Conservation (phyloP, 352 stramenopile genomes). For the Globisporangium solare region DNA sequence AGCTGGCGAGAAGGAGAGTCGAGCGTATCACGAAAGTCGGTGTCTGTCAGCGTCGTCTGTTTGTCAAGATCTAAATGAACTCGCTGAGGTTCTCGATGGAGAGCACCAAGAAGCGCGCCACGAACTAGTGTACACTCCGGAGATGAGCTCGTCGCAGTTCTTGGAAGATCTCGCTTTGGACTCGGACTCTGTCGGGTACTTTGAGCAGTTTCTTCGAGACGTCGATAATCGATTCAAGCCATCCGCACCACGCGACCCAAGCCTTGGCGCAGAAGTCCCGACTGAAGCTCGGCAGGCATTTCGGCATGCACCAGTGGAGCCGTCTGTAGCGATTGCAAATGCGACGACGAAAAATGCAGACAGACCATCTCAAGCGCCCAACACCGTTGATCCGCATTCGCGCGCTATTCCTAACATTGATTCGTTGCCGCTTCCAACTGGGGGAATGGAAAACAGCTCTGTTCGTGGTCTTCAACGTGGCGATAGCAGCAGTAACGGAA, state of each 20-base stretch:
- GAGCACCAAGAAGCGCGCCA: too few species aligned
- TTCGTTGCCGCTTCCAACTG: background rate
- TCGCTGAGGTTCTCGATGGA: too few species aligned
- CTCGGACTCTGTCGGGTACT: conserved; percentile 12
- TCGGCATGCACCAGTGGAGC: background rate
- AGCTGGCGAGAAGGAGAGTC: too few species aligned
- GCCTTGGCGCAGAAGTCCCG: too few species aligned
- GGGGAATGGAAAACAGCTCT: conserved; percentile 8
- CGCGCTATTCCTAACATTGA: background rate
- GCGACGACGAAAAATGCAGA: background rate
- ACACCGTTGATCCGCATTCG: background rate
- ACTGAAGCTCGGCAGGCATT: background rate
- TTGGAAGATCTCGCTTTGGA: conserved; percentile 14
- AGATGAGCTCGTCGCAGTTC: conserved; percentile 6
- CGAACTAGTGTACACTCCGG: background rate
- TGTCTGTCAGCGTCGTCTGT: too few species aligned
- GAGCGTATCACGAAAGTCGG: too few species aligned
- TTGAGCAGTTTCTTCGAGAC: conserved; percentile 19
- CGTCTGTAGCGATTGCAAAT: background rate
- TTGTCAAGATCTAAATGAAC: too few species aligned
- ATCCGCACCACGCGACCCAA: background rate
- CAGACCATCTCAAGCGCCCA: background rate
- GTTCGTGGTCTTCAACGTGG: too few species aligned
- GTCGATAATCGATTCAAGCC: conserved; percentile 6
- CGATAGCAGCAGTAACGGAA: conserved; percentile 6